Conservation (phyloP, 805 yeast genomes). For the Diddensiella santjacobensis region DNA sequence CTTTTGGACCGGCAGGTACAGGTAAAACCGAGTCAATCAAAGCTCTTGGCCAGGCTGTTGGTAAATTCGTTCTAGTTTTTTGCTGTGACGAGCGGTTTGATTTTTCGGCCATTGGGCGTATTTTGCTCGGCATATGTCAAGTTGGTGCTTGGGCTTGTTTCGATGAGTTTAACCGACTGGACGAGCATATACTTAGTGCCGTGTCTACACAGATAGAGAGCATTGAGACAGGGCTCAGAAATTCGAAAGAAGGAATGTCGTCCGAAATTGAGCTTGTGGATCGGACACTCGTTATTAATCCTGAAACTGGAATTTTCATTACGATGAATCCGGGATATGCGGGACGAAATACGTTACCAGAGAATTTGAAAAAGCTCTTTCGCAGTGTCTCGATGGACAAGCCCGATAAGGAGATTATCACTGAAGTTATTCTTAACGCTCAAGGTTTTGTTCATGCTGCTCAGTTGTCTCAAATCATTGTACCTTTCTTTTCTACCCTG, state of each 20-base stretch:
- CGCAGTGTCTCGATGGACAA: slow-evolving; percentile 66
- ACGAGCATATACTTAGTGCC: slow-evolving; percentile 69
- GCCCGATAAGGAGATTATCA: slow-evolving; percentile 68
- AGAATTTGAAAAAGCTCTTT: slow-evolving; percentile 75
- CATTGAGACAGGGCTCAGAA: slow-evolving; percentile 55
- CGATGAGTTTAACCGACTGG: slow-evolving; percentile 87
- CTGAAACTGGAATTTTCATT: slow-evolving; percentile 61
- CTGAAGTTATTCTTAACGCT: slow-evolving; percentile 66
- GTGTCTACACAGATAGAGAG: slow-evolving; percentile 74
- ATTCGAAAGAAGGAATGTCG: slow-evolving; percentile 1
- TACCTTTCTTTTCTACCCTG: slow-evolving; percentile 52
- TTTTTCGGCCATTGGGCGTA: slow-evolving; percentile 69
- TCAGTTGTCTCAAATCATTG: slow-evolving; percentile 45
- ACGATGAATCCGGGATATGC: slow-evolving; percentile 89
- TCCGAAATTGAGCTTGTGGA: slow-evolving; percentile 27
- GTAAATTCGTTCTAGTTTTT: slow-evolving; percentile 78
- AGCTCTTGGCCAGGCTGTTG: slow-evolving; percentile 74
- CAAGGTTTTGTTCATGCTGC: slow-evolving; percentile 60
- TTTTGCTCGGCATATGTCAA: slow-evolving; percentile 71
- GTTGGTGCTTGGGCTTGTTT: slow-evolving; percentile 95
- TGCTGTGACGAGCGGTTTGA: slow-evolving; percentile 91
- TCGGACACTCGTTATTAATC: slow-evolving; percentile 19
- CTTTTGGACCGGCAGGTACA: slow-evolving; percentile 96
- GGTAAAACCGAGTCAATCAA: slow-evolving; percentile 93
- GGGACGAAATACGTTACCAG: slow-evolving; percentile 81